Evolutionary conservation across 306 rosid species (phyloP), one percentile per base, ranked within the genome.

Genomic region (Prunus mume): DNA sequence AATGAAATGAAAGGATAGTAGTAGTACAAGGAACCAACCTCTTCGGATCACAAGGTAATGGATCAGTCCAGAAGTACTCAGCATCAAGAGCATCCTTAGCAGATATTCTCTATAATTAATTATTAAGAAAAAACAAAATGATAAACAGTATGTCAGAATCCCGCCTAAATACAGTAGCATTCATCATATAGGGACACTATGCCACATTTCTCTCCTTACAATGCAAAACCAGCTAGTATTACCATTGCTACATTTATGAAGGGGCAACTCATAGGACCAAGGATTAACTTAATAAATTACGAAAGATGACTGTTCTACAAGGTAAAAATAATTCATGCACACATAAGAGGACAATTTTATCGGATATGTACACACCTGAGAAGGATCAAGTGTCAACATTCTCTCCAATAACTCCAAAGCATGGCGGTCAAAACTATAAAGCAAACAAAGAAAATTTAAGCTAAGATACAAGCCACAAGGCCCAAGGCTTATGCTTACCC

Each of bases 41-140:
- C 79, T 85, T 85, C 34, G 89, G 89, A 72, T 85, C 89, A 58
- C 89, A 85, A 12, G 89, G 89, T 60, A 85, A 82, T 43, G 89
- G 89, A 22, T 85, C 89, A 10, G 85, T 38, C 89, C 89, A 85
- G 81, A 85, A 85, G 71, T 85, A 85, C 81, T 85, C 89, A 0
- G 89, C 89, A 73, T 85, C 89, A 56, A 85, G 83, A 15, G 89
- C 89, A 56, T 85, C 89, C 82, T 85, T 85, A 1, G 89, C 89
- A 57, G 83, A 69, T 76, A 85, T 85, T 82, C 89, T 82, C 89
- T 85, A 41, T 54, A 10, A 67, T 22, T 52, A 69, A 63, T 47
- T 5, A 43, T 28, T 43, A 12, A 45, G 60, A 56, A 62, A 5
- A 38, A 17, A 70, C 8, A 75, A 60, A 57, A 74, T 6, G 38